Base-by-base conservation (phyloP, 441 rosid species). In the Manihot esculenta region DNA sequence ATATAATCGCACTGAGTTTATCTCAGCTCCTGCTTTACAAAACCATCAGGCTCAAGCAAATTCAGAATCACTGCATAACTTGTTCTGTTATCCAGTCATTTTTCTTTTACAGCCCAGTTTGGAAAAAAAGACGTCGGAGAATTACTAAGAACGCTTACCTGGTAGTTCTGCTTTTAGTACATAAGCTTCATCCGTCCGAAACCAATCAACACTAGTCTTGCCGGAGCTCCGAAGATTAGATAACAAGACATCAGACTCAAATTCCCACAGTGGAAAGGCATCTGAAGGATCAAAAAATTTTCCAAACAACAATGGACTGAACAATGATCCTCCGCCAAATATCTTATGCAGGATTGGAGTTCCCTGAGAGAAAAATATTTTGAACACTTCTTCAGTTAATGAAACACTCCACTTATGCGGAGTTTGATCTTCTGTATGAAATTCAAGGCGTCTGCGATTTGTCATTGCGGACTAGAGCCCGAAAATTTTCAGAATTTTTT, bases 201-300 rank as follows among this genome's bases (percentile, higher is more conserved):
- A 78, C 97, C 99, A 94, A 78, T 92, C 95, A 18, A 90, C 88
- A 38, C 61, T 73, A 56, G 82, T 86, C 80, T 86, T 86, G 72
- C 89, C 84, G 10, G 81, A 71, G 75, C 79, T 90, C 74, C 87
- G 81, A 27, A 90, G 88, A 76, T 73, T 75, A 15, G 79, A 76
- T 15, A 88, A 66, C 76, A 92, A 72, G 61, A 81, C 69, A 33
- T 87, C 89, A 0, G 97, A 83, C 41, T 92, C 92, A 50, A 90
- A 86, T 23, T 94, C 99, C 99, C 99, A 92, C 10, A 94, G 73
- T 0, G 97, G 95, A 83, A 94, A 94, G 2, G 98, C 98, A 76
- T 94, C 97, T 3, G 87, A 91, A 0, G 98, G 97, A 86, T 94
- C 98, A 49, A 94, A 94, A 78, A 77, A 94, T 67, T 94, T 92